Evolutionary conservation across 352 stramenopile genomes (phyloP).

Genomic region (Phytophthora sp.): DNA sequence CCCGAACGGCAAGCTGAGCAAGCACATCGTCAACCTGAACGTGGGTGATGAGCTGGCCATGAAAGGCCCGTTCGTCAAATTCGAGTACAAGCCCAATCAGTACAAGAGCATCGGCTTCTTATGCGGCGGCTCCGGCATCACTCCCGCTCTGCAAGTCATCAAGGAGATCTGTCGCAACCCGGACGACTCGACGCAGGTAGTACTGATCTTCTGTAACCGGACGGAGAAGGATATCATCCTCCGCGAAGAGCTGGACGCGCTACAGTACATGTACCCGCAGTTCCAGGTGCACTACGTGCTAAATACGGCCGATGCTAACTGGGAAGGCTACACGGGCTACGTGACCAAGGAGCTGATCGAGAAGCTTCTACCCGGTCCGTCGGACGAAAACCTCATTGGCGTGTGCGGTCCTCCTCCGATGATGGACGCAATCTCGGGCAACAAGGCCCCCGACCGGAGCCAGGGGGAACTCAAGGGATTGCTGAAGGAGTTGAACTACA

Average conservation of each 20-base stretch:
- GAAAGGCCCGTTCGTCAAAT: conserved; percentile 90
- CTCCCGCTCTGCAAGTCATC: conserved; percentile 74
- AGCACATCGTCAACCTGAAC: conserved; percentile 80
- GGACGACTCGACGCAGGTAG: conserved; percentile 80
- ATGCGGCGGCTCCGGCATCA: conserved; percentile 85
- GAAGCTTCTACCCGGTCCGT: conserved; percentile 67
- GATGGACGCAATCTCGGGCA: conserved; percentile 80
- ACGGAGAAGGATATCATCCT: conserved; percentile 87
- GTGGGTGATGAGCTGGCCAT: conserved; percentile 82
- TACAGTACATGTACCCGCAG: conserved; percentile 66
- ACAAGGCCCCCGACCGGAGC: conserved; percentile 79
- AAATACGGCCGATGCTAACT: conserved; percentile 46
- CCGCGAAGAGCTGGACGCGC: conserved; percentile 73
- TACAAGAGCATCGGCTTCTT: conserved; percentile 84
- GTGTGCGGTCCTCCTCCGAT: conserved; percentile 88
- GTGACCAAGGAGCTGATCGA: conserved; percentile 75
- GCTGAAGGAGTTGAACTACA: conserved; percentile 76
- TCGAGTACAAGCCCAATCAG: conserved; percentile 84
- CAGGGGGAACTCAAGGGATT: conserved; percentile 78
- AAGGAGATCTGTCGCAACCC: conserved; percentile 82
- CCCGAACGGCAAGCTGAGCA: conserved; percentile 80
- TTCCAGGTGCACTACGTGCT: conserved; percentile 74
- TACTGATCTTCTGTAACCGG: conserved; percentile 84
- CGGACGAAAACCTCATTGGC: conserved; percentile 68
- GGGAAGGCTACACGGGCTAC: conserved; percentile 67